Conservation (phyloP, 2,329 filamentous ascomycete species). For the Colletotrichum paranaense region DNA sequence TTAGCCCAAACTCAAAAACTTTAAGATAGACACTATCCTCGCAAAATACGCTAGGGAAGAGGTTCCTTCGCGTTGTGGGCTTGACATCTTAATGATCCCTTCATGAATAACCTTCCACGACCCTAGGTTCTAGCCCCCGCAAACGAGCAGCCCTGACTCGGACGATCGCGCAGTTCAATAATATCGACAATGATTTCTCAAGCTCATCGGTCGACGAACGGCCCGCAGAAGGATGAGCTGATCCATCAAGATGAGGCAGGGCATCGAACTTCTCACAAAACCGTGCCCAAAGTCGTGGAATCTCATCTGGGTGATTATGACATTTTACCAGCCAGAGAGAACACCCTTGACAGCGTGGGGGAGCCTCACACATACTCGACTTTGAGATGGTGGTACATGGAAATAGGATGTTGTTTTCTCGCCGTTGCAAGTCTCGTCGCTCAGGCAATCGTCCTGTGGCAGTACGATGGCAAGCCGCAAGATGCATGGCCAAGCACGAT, state of each 20-base stretch:
- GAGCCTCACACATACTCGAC: background rate
- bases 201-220: too few species aligned
- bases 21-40: background rate
- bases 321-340: background rate
- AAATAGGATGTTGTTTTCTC: background rate
- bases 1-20: background rate
- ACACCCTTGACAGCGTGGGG: background rate
- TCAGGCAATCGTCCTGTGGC: background rate
- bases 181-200: background rate
- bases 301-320: background rate
- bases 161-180: background rate
- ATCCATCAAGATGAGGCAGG: background rate
- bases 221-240: background rate
- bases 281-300: background rate
- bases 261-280: background rate
- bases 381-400: conserved; percentile 1
- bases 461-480: conserved; percentile 34
- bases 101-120: background rate
- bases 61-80: background rate
- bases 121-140: background rate
- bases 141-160: background rate
- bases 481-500: conserved; percentile 37
- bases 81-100: background rate
- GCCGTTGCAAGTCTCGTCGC: background rate
- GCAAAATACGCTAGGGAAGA: background rate